Evolutionary conservation across 257 asterid species (phyloP).

Genomic region (Vinca minor): DNA sequence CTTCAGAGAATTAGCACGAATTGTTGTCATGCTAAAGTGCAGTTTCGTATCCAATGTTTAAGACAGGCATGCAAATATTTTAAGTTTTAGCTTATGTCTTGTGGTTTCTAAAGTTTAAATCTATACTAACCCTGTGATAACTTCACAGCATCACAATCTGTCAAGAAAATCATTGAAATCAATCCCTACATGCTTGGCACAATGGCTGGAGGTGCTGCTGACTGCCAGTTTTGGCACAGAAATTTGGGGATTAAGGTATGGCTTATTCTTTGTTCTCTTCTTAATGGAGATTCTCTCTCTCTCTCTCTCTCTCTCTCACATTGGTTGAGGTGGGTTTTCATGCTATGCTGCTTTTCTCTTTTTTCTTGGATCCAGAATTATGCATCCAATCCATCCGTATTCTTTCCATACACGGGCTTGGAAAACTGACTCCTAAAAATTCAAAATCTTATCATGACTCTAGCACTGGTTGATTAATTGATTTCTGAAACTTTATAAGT

Average conservation of each 20-base stretch:
- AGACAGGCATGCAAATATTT: background rate
- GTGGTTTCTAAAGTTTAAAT: background rate
- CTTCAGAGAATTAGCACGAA: background rate
- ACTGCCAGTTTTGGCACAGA: conserved; percentile 92
- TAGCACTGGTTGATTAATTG: too few relatives aligned
- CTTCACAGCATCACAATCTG: conserved; percentile 73
- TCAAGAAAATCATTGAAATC: conserved; percentile 82
- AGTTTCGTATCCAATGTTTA: background rate
- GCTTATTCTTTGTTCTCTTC: background rate
- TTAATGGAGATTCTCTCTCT: too few relatives aligned
- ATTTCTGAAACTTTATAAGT: too few relatives aligned
- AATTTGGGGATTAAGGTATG: conserved; percentile 73
- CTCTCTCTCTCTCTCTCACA: too few relatives aligned
- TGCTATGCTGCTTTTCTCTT: too few relatives aligned
- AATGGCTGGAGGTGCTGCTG: conserved; percentile 98
- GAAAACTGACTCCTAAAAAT: too few relatives aligned
- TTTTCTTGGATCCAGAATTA: too few relatives aligned
- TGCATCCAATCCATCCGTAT: too few relatives aligned
- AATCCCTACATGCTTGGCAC: conserved; percentile 93
- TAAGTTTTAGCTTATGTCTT: background rate
- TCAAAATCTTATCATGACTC: too few relatives aligned
- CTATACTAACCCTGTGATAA: background rate
- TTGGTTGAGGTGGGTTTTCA: too few relatives aligned
- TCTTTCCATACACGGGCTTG: too few relatives aligned
- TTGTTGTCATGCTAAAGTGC: background rate